Base-by-base conservation (phyloP, 1,284 basidiomycete species). In the Rhizoctonia solani region DNA sequence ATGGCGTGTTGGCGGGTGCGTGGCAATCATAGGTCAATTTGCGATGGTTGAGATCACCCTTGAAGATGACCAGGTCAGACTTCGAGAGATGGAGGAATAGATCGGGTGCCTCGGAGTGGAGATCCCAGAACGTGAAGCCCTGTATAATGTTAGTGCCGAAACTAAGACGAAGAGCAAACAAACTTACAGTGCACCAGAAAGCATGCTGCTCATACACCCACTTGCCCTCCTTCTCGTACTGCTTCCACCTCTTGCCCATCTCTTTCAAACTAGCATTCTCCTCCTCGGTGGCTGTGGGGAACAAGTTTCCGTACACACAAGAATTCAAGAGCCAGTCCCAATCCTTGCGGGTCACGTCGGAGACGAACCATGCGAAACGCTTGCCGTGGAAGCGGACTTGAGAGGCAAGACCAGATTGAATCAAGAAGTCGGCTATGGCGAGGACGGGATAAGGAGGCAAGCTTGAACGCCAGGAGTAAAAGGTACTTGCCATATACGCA, bases 181-280 rank as follows among this genome's bases (percentile, higher is more conserved):
- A 34, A 53, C 61, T 65, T n/a, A 65, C 61, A 1, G 61, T 92
- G 78, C 92, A 94, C 93, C 93, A 96, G 85, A 95, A 96, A 19
- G 95, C 93, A 74, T 98, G 96, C 77, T 95, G 91, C 77, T 98
- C 93, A 77, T 97, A 98, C 56, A 93, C 85, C 92, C 93, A 97
- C 80, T 89, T 92, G 52, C 93, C 93, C 75, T 96, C 88, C 75
- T 86, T 88, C 78, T 94, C 94, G 77, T 98, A 99, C 85, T 92
- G 85, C 85, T 98, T 97, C 95, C 95, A 98, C 56, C 96, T 85
- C 70, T 82, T 77, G 54, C 94, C 96, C 68, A 98, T 84, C 66
- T 85, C 82, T 66, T 89, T 84, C 63, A 98, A 82, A 50, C 91
- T 90, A 73, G 92, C 90, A 67, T 92, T 79, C 76, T 98, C 93